Conservation (phyloP, 306 rosid species). For the Sesbania bispinosa region DNA sequence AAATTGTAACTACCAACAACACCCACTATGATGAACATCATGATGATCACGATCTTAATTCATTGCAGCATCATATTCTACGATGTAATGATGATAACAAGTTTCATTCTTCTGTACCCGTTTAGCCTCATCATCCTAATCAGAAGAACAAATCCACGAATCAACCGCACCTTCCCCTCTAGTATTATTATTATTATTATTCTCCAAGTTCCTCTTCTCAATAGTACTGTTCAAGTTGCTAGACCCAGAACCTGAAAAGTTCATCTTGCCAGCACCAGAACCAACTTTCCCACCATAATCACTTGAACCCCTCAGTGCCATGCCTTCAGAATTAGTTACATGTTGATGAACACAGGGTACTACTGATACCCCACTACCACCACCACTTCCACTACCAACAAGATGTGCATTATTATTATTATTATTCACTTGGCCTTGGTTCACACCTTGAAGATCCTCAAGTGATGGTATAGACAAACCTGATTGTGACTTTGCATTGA, state of each 20-base stretch:
- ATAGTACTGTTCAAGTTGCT: conserved; percentile 41
- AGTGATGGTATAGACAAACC: conserved; percentile 31
- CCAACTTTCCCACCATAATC: background rate
- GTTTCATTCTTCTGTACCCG: background rate
- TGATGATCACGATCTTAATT: conserved; percentile 25
- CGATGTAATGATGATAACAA: conserved; percentile 35
- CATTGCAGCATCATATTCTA: conserved; percentile 35
- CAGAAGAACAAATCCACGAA: conserved; percentile 76
- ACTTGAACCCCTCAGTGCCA: background rate
- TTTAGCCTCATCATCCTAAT: conserved; percentile 32
- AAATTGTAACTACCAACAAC: conserved; percentile 40
- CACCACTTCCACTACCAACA: background rate
- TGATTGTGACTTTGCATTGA: conserved; percentile 27
- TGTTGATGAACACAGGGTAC: too few species aligned
- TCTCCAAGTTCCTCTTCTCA: conserved; percentile 41
- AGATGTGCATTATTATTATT: conserved; percentile 5
- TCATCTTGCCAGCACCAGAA: conserved; percentile 35
- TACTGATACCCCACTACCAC: too few species aligned
- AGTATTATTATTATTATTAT: background rate
- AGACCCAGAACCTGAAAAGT: conserved; percentile 33
- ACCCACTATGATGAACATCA: conserved; percentile 27
- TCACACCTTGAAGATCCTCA: conserved; percentile 37
- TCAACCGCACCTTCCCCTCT: conserved; percentile 60
- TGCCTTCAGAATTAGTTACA: conserved; percentile 3
- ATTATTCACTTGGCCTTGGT: conserved; percentile 21